A percentile compares a stretch with the other conserved stretches of the same genome.
These are phyloP conservation scores for Persicaria tinctoria DNA, from an alignment of 148 eudicot genomes.

Conservation along the genomic window DNA sequence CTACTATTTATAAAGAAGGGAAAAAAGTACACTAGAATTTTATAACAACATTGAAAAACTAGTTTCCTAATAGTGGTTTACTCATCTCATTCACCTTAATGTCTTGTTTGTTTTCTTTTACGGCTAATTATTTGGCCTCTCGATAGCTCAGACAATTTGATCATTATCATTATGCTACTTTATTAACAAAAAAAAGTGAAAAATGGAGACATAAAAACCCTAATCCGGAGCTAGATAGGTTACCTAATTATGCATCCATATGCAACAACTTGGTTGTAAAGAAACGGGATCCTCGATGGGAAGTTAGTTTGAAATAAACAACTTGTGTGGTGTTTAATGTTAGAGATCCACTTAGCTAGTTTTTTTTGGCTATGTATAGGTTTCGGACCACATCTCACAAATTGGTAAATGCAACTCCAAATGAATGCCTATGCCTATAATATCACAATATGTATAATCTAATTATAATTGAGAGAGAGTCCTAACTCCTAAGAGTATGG, in stretches of 20 bases:
- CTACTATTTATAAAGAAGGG: too few species aligned
- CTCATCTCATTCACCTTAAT: too few species aligned
- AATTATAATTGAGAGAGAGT: too few species aligned
- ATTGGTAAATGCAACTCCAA: neutral
- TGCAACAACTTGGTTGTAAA: neutral
- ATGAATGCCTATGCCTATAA: neutral
- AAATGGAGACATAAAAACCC: too few species aligned
- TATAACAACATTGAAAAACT: too few species aligned
- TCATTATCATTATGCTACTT: too few species aligned
- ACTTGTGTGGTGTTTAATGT: neutral
- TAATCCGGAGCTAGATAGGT: neutral
- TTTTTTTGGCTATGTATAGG: neutral
- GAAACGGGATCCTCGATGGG: neutral
- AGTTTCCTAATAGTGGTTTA: too few species aligned
- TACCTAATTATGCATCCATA: neutral
- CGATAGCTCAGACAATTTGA: too few species aligned
- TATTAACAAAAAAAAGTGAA: too few species aligned
- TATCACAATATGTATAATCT: neutral
- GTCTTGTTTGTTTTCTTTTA: too few species aligned
- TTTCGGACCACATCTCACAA: neutral
- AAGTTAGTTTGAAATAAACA: neutral
- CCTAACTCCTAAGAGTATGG: constrained; percentile 1
- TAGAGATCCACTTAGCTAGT: neutral
- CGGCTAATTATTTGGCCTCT: too few species aligned
- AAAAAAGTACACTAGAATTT: too few species aligned